phyloP scores from a whole-genome alignment of 306 rosid genomes.

The Rosa chinensis region DNA sequence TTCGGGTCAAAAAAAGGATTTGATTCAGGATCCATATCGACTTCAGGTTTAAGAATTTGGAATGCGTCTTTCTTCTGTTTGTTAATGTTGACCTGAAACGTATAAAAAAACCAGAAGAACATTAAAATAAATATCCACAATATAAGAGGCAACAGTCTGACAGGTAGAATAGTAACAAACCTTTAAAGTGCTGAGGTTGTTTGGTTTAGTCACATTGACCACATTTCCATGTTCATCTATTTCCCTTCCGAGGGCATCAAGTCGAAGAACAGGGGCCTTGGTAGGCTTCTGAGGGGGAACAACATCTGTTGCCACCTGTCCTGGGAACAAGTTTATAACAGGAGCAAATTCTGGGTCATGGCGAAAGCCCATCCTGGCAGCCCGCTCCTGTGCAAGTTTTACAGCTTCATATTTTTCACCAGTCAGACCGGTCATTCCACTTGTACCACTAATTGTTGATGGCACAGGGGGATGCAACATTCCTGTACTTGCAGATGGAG shows the following conservation, averaged over 20 bases:
- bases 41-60: slow-evolving; percentile 82
- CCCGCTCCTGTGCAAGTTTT: slow-evolving; percentile 89
- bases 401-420: slow-evolving; percentile 72
- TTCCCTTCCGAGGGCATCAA: slow-evolving; percentile 96
- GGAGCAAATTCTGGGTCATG: slow-evolving; percentile 98
- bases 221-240: slow-evolving; percentile 90
- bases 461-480: slow-evolving; percentile 1
- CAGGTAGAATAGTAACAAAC: slow-evolving; percentile 38
- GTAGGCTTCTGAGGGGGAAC: slow-evolving; percentile 72
- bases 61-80: slow-evolving; percentile 91
- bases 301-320: slow-evolving; percentile 61
- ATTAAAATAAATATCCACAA: slow-evolving; percentile 5
- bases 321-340: slow-evolving; percentile 82
- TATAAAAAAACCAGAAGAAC: slow-evolving; percentile 10
- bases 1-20: slow-evolving; percentile 80
- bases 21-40: slow-evolving; percentile 83
- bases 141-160: slow-evolving; percentile 7
- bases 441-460: slow-evolving; percentile 24
- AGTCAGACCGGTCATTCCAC: slow-evolving; percentile 36
- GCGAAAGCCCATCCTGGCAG: slow-evolving; percentile 93
- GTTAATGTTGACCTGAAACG: slow-evolving; percentile 85
- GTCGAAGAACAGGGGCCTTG: slow-evolving; percentile 94
- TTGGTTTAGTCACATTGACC: slow-evolving; percentile 73
- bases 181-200: slow-evolving; percentile 91
- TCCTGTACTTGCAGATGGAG: slow-evolving; percentile 37